Percentiles rank a stretch among this genome's conserved stretches.
phyloP scores from a whole-genome alignment of 1,284 basidiomycete genomes.

The Pyrrhoderma noxium region DNA sequence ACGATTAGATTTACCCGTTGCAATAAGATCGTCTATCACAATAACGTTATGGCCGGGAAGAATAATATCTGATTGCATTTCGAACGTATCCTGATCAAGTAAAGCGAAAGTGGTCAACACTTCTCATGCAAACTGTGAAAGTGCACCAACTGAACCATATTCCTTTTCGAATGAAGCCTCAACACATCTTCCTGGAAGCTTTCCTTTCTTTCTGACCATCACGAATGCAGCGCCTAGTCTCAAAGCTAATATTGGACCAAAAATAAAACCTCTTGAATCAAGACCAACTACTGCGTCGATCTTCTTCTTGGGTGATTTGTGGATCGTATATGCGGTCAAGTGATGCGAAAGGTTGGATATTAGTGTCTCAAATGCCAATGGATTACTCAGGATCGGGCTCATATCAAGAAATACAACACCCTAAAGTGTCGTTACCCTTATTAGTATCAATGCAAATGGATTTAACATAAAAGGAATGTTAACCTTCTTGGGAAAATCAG shows the following conservation, averaged over 20 bases:
- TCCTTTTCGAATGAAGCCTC: constrained; percentile 86
- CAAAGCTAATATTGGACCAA: constrained; percentile 90
- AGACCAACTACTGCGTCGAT: constrained; percentile 95
- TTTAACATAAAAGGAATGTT: no score
- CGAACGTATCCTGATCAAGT: constrained; percentile 70
- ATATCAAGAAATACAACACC: constrained; percentile 84
- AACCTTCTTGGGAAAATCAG: no score
- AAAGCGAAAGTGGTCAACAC: background rate
- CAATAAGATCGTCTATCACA: constrained; percentile 94
- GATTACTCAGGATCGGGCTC: constrained; percentile 83
- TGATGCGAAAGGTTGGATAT: constrained; percentile 89
- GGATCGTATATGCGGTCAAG: constrained; percentile 40
- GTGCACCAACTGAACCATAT: constrained; percentile 68
- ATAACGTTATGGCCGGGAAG: constrained; percentile 78
- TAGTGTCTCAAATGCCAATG: constrained; percentile 81
- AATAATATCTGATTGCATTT: constrained; percentile 91
- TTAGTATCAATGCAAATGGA: no score
- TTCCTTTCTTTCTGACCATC: constrained; percentile 91
- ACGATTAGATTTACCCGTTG: constrained; percentile 60
- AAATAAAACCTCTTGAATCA: constrained; percentile 93
- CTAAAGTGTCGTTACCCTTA: constrained; percentile 29
- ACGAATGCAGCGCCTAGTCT: constrained; percentile 93
- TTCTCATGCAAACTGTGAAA: background rate
- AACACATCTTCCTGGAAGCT: constrained; percentile 84
- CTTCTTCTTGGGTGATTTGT: constrained; percentile 49